Base-by-base conservation (phyloP, 225 moss, liverwort and hornwort genomes). In the Marchantia polymorpha region DNA sequence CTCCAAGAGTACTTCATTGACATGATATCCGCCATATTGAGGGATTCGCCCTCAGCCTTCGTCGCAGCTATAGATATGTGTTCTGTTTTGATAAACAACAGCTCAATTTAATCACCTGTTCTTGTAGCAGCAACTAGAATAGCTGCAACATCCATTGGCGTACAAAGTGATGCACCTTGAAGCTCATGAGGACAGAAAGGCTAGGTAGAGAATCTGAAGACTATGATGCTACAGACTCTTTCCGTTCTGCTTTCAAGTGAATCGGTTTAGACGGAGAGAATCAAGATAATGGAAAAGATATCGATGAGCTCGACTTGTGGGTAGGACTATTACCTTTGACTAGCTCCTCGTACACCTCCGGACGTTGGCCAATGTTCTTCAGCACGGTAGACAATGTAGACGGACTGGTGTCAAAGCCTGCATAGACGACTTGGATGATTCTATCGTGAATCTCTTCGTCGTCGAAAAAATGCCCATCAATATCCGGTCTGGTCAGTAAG, bases 1-100 rank as follows among this genome's bases (percentile, higher is more conserved):
- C 46, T 50, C 72, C 72, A 72, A 6, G 50, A 7, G 22, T 72
- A 72, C 72, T 50, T 72, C 72, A 72, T 72, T 39, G 39, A 39
- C 39, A 39, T 39, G 39, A 39, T 39, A 64, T 64, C 64, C n/a
- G 3, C 64, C 10, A 10, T 23, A 23, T 19, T 64, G 64, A 64
- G 64, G n/a, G 1, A 23, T 23, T 64, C 20, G 3, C 9, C 64
- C 64, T 64, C 64, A 20, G 17, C 64, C 8, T 64, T 64, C 64
- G 20, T 19, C 7, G 64, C 17, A 19, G 64, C 64, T 9, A 64
- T 23, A 10, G 10, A 19, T 3, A 10, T 23, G 9, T 64, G 64
- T 64, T 64, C 64, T 64, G 64, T 23, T 3, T 39, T 2, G 39
- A 39, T 2, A 39, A 39, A 39, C 39, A 39, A 39, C 5, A 39